Evolutionary conservation across 768 basidiomycete species (phyloP).

Genomic region (Suillus bovinus): DNA sequence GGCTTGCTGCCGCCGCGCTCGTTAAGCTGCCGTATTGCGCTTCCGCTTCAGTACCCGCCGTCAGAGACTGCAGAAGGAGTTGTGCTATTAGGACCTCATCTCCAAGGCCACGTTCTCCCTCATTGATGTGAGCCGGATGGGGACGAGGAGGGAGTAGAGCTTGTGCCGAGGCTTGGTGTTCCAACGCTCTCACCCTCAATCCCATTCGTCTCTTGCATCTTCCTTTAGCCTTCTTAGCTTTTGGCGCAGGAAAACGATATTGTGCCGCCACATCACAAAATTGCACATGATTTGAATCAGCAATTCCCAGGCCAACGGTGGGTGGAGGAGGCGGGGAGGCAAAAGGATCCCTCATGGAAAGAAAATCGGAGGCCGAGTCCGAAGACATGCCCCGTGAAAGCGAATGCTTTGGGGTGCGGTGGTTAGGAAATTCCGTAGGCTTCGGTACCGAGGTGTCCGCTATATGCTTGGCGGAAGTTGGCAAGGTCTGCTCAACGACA

Average conservation of each 20-base stretch:
- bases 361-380: conserved; percentile 32
- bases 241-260: conserved; percentile 35
- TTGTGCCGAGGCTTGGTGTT: conserved; percentile 29
- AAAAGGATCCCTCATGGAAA: conserved; percentile 35
- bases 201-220: conserved; percentile 15
- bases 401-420: conserved; percentile 20
- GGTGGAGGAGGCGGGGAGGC: conserved; percentile 34
- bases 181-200: conserved; percentile 24
- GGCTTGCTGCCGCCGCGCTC: conserved; percentile 6
- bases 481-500: neutral
- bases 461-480: neutral
- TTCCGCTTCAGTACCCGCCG: conserved; percentile 10
- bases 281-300: conserved; percentile 27
- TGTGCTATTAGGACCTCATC: conserved; percentile 32
- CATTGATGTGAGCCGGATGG: conserved; percentile 17
- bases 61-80: conserved; percentile 31
- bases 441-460: neutral
- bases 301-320: conserved; percentile 25
- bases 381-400: conserved; percentile 22
- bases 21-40: conserved; percentile 6
- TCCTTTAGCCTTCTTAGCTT: conserved; percentile 26
- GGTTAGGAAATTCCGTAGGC: neutral
- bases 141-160: conserved; percentile 21
- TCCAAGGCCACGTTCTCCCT: conserved; percentile 18
- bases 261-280: conserved; percentile 26